Evolutionary conservation across 169 alveolate species (phyloP).

Genomic region (Babesia sp.): DNA sequence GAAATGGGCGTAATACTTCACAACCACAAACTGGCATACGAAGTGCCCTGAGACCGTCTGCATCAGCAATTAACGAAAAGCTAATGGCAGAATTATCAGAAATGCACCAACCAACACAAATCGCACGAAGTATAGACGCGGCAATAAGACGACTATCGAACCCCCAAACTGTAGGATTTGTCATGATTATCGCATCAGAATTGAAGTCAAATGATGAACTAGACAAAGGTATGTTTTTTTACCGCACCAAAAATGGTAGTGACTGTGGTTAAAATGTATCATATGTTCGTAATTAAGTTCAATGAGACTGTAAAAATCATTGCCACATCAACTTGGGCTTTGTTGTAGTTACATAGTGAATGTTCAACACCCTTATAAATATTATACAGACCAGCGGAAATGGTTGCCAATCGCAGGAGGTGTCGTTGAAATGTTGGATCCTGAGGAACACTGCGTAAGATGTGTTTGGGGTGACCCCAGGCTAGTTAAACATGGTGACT

Average conservation of each 20-base stretch:
- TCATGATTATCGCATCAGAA: conserved; percentile 43
- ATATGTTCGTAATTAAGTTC: too few relatives aligned
- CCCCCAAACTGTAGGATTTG: conserved; percentile 49
- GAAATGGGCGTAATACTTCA: not conserved
- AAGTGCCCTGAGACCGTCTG: conserved; percentile 18
- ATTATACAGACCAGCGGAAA: not conserved
- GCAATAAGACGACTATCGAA: conserved; percentile 18
- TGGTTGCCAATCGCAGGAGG: conserved; percentile 62
- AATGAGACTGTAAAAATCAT: too few relatives aligned
- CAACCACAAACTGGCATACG: not conserved
- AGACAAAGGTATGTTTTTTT: not conserved
- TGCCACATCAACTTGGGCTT: too few relatives aligned
- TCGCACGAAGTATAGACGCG: conserved; percentile 9
- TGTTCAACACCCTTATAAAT: too few relatives aligned
- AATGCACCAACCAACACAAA: conserved; percentile 11
- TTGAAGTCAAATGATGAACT: not conserved
- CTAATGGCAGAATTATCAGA: conserved; percentile 16
- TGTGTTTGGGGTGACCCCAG: conserved; percentile 63
- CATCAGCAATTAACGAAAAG: conserved; percentile 16
- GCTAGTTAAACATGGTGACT: conserved; percentile 41
- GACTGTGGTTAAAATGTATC: not conserved
- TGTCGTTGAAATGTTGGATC: conserved; percentile 59
- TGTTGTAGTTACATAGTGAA: too few relatives aligned
- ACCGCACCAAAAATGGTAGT: too few relatives aligned
- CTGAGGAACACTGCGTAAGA: conserved; percentile 67